Conservation (phyloP, 805 yeast genomes). For the Cyberlindnera euphorbiae region DNA sequence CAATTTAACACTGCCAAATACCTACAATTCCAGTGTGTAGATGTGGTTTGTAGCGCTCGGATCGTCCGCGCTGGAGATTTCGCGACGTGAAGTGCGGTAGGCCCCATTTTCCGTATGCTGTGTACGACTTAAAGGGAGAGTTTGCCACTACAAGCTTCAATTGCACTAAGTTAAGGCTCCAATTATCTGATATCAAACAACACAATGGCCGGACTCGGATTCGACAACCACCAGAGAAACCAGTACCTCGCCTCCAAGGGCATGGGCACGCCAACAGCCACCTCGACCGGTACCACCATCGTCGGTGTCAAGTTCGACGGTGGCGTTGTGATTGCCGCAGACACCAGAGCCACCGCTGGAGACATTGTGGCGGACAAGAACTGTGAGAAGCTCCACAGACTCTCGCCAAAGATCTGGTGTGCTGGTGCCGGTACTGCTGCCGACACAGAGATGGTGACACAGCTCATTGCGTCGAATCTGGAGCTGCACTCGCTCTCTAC, state of each 20-base stretch:
- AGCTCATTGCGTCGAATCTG: conserved; percentile 81
- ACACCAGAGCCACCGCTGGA: conserved; percentile 97
- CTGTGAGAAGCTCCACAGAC: conserved; percentile 89
- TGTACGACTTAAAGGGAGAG: too few relatives aligned
- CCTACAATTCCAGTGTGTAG: too few relatives aligned
- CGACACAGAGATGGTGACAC: conserved; percentile 97
- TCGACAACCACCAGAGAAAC: conserved; percentile 92
- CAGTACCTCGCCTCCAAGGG: conserved; percentile 68
- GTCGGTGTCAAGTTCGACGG: conserved; percentile 91
- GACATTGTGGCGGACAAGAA: conserved; percentile 96
- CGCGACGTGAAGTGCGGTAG: too few relatives aligned
- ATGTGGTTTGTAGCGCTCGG: too few relatives aligned
- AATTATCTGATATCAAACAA: not conserved
- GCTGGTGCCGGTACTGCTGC: conserved; percentile 99
- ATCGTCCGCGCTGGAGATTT: too few relatives aligned
- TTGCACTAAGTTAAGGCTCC: too few relatives aligned
- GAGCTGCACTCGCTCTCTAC: conserved; percentile 86
- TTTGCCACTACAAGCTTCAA: too few relatives aligned
- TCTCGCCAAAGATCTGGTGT: conserved; percentile 94
- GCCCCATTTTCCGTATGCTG: too few relatives aligned
- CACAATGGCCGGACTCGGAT: conserved; percentile 82
- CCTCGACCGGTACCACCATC: conserved; percentile 99
- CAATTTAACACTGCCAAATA: too few relatives aligned
- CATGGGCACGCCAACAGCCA: conserved; percentile 75
- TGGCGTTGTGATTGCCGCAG: conserved; percentile 98